Evolutionary conservation across 441 rosid species (phyloP), one percentile per base, ranked within the genome.

Genomic region (Euphorbia schlechtendalii): DNA sequence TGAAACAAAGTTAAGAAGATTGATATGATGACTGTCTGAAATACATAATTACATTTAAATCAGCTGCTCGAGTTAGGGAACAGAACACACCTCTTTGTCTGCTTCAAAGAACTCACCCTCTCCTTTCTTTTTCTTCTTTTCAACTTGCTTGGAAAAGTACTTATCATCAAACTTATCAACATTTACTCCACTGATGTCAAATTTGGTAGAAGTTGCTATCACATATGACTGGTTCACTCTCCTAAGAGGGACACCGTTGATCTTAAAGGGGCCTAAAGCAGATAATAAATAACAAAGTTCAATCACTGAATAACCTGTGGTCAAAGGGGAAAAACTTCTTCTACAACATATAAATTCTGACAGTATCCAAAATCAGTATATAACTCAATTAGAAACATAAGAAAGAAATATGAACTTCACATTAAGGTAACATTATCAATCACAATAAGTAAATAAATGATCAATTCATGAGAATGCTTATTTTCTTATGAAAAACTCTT

Each of bases 91-190:
- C 88, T 82, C 84, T 73, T 82, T 83, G 40, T 89, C 88, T 4
- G 84, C 81, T 74, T 92, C 91, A 4, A 92, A 87, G 81, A 92
- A 92, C 82, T 87, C 91, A 24, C 84, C 86, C 72, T 89, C 92
- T 22, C 76, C 78, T 63, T 91, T 89, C 80, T 79, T 82, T 30
- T 77, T 89, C 87, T 87, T 92, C 81, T 83, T 89, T 75, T 87
- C 90, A 18, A 61, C 86, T 51, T 77, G 78, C 87, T 89, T 92
- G 61, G 80, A 79, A 15, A 92, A 92, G 68, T 86, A 87, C 72
- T 87, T 84, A 71, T 92, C 96, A 69, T 83, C 96, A 67, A 86
- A 83, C 71, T 86, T 89, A 32, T 86, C 87, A 21, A 68, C 63
- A 70, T 73, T 79, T 24, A 86, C 82, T 18, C 89, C 92, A 25